Evolutionary conservation across 2,329 filamentous ascomycete species (phyloP).

Genomic region (Rhinocladiella similis): DNA sequence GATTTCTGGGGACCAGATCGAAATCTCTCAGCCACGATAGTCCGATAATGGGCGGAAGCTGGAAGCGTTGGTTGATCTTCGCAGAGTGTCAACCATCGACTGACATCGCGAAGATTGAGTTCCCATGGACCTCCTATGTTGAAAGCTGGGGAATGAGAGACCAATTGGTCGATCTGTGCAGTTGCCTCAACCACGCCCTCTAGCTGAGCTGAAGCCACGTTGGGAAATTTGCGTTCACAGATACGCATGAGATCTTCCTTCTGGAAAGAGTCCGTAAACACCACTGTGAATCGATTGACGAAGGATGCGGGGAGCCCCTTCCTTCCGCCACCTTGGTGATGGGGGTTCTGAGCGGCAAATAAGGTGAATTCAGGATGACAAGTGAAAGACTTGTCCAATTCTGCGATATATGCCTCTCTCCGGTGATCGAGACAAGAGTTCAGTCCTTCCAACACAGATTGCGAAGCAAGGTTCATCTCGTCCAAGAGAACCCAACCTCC

Average conservation of each 20-base stretch:
- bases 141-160: constrained; percentile 58
- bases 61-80: constrained; percentile 56
- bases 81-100: constrained; percentile 80
- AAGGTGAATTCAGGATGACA: constrained; percentile 88
- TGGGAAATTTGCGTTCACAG: constrained; percentile 73
- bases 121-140: constrained; percentile 79
- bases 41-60: constrained; percentile 73
- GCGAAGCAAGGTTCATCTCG: constrained; percentile 98
- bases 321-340: constrained; percentile 92
- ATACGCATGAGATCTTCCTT: constrained; percentile 80
- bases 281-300: constrained; percentile 96
- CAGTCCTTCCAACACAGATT: constrained; percentile 91
- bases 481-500: constrained; percentile 96
- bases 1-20: constrained; percentile 68
- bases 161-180: constrained; percentile 71
- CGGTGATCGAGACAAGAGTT: constrained; percentile 97
- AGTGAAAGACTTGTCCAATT: constrained; percentile 90
- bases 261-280: constrained; percentile 89
- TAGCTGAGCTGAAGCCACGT: constrained; percentile 60
- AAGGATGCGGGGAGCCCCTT: constrained; percentile 95
- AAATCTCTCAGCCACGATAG: constrained; percentile 86
- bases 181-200: constrained; percentile 75
- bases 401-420: constrained; percentile 91
- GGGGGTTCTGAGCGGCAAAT: constrained; percentile 95
- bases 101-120: constrained; percentile 87